Percentiles rank a stretch among this genome's conserved stretches.
Evolutionary conservation across 441 rosid species (phyloP).

Genomic region (Euphorbia schlechtendalii): DNA sequence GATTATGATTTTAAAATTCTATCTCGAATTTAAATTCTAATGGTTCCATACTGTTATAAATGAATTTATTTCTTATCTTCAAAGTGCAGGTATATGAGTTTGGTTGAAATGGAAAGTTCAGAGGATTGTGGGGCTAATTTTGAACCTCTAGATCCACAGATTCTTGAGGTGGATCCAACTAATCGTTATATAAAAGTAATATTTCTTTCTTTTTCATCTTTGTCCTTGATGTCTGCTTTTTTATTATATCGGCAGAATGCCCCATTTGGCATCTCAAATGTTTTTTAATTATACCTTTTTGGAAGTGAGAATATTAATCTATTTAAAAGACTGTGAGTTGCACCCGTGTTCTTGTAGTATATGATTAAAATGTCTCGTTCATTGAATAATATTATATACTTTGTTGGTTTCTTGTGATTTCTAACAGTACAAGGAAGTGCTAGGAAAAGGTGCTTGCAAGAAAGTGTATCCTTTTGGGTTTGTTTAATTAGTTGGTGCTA

Average conservation of each 20-base stretch:
- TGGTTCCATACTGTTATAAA: not conserved
- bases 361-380: not conserved
- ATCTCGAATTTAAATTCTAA: not conserved
- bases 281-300: not conserved
- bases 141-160: slow-evolving; percentile 72
- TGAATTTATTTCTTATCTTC: not conserved
- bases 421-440: slow-evolving; percentile 44
- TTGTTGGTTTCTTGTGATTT: not conserved
- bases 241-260: not conserved
- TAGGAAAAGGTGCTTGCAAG: slow-evolving; percentile 80
- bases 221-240: not conserved
- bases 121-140: slow-evolving; percentile 46
- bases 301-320: not conserved
- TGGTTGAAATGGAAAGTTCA: slow-evolving; percentile 35
- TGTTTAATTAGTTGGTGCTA: not conserved
- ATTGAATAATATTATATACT: slow-evolving; percentile 5
- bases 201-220: not conserved
- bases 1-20: not conserved
- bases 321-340: not conserved
- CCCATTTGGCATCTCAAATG: not conserved
- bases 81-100: slow-evolving; percentile 4
- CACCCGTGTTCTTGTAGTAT: not conserved
- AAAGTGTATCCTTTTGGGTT: slow-evolving; percentile 46
- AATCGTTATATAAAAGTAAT: slow-evolving; percentile 60
- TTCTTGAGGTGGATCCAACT: slow-evolving; percentile 78